phyloP scores from a whole-genome alignment of 225 moss, liverwort and hornwort genomes.

The Neckera pumila region DNA sequence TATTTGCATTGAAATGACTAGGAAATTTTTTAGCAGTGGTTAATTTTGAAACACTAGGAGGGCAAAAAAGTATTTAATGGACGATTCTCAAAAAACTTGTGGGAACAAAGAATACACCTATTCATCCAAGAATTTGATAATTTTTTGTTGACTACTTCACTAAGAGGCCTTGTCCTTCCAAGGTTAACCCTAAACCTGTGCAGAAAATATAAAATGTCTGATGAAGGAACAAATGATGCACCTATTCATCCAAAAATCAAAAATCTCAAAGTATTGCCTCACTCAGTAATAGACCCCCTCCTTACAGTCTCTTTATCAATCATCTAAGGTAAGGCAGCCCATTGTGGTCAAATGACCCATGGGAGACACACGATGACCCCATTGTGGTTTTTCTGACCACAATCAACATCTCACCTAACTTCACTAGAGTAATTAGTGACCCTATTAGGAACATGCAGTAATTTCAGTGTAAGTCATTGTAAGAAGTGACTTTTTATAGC shows the following conservation, averaged over 20 bases:
- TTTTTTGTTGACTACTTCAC: not conserved
- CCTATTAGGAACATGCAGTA: no score
- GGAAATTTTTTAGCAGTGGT: fast-evolving
- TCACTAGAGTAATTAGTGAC: no score
- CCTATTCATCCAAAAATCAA: no score
- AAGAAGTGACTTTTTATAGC: no score
- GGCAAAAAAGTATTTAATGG: fast-evolving
- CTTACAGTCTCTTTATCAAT: no score
- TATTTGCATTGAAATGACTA: not conserved
- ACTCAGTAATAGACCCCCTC: not conserved
- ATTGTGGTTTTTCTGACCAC: no score
- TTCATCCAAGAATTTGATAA: not conserved
- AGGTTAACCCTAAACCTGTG: fast-evolving
- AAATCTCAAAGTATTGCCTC: not conserved
- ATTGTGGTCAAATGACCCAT: no score
- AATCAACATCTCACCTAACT: no score
- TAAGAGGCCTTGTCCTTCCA: not conserved
- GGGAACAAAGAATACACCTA: not conserved
- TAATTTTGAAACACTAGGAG: fast-evolving
- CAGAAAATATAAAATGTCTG: not conserved
- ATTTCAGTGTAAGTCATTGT: no score
- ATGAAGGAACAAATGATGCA: not conserved
- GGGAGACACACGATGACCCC: no score
- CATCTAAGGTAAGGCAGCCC: no score
- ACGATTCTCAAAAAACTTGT: fast-evolving